These are phyloP conservation scores for Rhodotorula graminis DNA, from an alignment of 768 basidiomycete genomes.

Conservation along the genomic window DNA sequence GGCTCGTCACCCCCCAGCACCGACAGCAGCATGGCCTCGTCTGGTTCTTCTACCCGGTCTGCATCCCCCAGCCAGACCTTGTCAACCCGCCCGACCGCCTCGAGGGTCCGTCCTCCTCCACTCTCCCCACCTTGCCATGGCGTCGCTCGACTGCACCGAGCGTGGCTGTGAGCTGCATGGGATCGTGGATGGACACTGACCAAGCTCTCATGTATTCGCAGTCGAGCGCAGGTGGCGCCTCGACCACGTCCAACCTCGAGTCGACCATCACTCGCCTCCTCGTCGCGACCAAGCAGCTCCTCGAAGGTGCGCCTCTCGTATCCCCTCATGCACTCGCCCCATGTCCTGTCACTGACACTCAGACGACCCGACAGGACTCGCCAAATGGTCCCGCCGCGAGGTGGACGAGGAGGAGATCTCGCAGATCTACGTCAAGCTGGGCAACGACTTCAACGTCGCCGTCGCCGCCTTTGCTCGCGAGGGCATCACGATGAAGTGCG, in stretches of 20 bases:
- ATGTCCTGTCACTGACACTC: background rate
- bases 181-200: too few species aligned
- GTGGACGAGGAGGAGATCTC: slow-evolving; percentile 77
- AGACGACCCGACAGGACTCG: slow-evolving; percentile 53
- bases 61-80: background rate
- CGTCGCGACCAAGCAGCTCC: slow-evolving; percentile 89
- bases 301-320: slow-evolving; percentile 54
- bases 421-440: slow-evolving; percentile 92
- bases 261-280: slow-evolving; percentile 85
- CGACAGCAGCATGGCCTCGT: background rate
- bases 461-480: slow-evolving; percentile 79
- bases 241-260: slow-evolving; percentile 53
- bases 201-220: background rate
- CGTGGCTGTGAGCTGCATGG: too few species aligned
- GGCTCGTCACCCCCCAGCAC: background rate
- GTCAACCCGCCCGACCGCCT: background rate
- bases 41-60: background rate
- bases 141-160: background rate
- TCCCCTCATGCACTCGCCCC: background rate
- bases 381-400: slow-evolving; percentile 70
- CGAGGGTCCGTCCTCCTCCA: background rate
- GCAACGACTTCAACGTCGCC: slow-evolving; percentile 94
- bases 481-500: slow-evolving; percentile 86
- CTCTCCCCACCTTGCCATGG: background rate
- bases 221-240: background rate